These are phyloP conservation scores for Suillus paluster DNA, from an alignment of 768 basidiomycete genomes.

Conservation along the genomic window DNA sequence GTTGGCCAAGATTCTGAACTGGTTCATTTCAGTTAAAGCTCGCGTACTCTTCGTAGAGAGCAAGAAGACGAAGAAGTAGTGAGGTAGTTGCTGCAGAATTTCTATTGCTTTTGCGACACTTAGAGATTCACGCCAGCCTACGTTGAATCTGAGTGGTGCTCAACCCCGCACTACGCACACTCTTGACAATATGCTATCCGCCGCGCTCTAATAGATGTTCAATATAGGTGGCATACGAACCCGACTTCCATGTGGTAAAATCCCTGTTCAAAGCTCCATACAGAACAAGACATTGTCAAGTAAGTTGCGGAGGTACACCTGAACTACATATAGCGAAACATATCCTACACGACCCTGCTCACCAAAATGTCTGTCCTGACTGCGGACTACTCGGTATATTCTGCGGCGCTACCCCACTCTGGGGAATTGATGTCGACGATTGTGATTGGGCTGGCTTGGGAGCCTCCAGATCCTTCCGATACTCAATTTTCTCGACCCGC, in stretches of 20 bases:
- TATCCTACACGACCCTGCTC: background rate
- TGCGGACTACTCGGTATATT: slow-evolving; percentile 45
- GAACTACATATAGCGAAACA: background rate
- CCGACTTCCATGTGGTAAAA: background rate
- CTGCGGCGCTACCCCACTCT: slow-evolving; percentile 53
- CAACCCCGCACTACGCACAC: background rate
- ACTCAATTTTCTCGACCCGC: slow-evolving; percentile 90
- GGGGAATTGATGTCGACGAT: slow-evolving; percentile 36
- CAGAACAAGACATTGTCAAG: no score
- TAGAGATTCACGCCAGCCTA: background rate
- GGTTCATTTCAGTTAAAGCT: slow-evolving; percentile 54
- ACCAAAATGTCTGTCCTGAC: slow-evolving; percentile 7
- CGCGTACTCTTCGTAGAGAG: slow-evolving; percentile 82
- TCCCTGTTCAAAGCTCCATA: background rate
- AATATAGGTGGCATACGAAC: background rate
- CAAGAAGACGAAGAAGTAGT: slow-evolving; percentile 69
- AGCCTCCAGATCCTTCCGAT: slow-evolving; percentile 62
- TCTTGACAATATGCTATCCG: background rate
- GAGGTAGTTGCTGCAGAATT: background rate
- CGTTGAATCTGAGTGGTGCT: background rate
- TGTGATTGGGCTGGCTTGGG: slow-evolving; percentile 41
- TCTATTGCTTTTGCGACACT: background rate
- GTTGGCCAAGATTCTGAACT: slow-evolving; percentile 1
- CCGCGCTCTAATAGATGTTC: background rate
- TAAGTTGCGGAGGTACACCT: background rate